phyloP scores from a whole-genome alignment of 148 eudicot genomes.

The Spergularia bocconei region DNA sequence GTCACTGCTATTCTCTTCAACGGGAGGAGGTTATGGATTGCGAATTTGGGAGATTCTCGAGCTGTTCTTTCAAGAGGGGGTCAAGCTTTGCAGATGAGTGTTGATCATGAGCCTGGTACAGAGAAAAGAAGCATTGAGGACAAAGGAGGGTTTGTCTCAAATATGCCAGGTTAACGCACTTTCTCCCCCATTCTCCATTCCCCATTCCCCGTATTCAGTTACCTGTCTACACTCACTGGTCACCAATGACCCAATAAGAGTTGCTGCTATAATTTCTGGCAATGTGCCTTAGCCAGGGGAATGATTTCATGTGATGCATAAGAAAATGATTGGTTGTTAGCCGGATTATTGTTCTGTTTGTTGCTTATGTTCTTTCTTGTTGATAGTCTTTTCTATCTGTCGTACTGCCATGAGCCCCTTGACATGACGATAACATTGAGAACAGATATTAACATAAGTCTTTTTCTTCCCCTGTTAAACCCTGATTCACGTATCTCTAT shows the following conservation, averaged over 20 bases:
- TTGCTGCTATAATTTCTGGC: neutral
- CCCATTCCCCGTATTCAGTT: neutral
- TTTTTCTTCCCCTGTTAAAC: neutral
- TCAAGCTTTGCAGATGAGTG: conserved; percentile 50
- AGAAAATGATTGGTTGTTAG: too few species aligned
- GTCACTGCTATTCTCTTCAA: conserved; percentile 60
- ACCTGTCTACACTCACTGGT: neutral
- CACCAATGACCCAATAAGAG: neutral
- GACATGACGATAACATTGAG: neutral
- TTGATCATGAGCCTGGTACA: conserved; percentile 53
- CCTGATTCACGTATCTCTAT: neutral
- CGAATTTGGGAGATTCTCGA: conserved; percentile 60
- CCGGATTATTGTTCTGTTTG: neutral
- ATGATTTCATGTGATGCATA: neutral
- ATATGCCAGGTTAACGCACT: conserved; percentile 48
- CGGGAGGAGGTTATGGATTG: conserved; percentile 51
- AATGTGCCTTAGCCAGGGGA: neutral
- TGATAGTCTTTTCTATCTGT: neutral
- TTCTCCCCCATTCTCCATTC: neutral
- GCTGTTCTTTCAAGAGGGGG: conserved; percentile 56
- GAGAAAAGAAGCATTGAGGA: conserved; percentile 48
- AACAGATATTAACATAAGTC: neutral
- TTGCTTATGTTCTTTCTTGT: neutral
- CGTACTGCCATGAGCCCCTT: neutral
- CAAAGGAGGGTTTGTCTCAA: conserved; percentile 63